A percentile compares a stretch with the other conserved stretches of the same genome.
phyloP scores from a whole-genome alignment of 2,329 filamentous ascomycete species.

The Cladobotryum mycophilum region DNA sequence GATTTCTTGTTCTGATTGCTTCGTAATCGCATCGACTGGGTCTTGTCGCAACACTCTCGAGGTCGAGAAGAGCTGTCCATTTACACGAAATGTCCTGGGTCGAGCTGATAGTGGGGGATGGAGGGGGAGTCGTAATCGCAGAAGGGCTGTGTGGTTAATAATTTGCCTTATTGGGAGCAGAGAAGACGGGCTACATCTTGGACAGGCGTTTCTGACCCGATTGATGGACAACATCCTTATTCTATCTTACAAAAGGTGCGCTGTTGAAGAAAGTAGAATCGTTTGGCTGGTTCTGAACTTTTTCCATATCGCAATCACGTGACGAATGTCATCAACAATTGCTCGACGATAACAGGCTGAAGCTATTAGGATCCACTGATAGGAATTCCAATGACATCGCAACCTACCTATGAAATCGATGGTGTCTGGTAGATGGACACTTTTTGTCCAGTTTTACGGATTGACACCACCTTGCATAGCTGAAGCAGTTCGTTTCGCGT shows the following conservation, averaged over 20 bases:
- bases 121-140: slow-evolving; percentile 14
- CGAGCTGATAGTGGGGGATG: slow-evolving; percentile 8
- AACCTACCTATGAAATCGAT: neutral
- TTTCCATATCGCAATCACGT: slow-evolving; percentile 26
- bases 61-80: slow-evolving; percentile 25
- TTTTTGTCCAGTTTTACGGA: too few relatives aligned
- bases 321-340: slow-evolving; percentile 15
- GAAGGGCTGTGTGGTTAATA: slow-evolving; percentile 12
- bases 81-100: neutral
- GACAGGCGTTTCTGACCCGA: slow-evolving; percentile 28
- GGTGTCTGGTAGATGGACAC: neutral
- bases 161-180: slow-evolving; percentile 13
- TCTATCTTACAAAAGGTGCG: slow-evolving; percentile 13
- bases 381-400: neutral
- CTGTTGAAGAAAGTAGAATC: slow-evolving; percentile 10
- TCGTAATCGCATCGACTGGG: neutral
- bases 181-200: slow-evolving; percentile 19
- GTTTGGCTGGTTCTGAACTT: slow-evolving; percentile 14
- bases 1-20: slow-evolving; percentile 30
- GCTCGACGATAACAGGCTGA: slow-evolving; percentile 12
- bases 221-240: slow-evolving; percentile 30
- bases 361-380: neutral
- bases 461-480: neutral
- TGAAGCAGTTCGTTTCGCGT: neutral
- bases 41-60: slow-evolving; percentile 21